phyloP scores from a whole-genome alignment of 139 green algal genomes.

The Ettlia oleoabundans region DNA sequence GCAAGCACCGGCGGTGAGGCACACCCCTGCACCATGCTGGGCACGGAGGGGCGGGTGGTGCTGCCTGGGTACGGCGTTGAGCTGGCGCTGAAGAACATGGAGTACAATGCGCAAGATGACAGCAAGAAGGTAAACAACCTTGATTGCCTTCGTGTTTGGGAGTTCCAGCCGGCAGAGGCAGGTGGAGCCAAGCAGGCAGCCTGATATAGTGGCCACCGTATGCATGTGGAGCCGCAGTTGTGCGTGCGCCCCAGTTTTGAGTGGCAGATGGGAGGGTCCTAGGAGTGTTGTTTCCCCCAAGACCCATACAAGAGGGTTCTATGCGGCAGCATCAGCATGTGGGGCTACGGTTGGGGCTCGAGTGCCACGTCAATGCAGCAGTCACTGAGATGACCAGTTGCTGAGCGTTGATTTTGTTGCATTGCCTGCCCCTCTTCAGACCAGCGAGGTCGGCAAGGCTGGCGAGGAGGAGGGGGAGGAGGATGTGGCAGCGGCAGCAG shows the following conservation, averaged over 20 bases:
- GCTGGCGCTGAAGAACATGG: constrained; percentile 97
- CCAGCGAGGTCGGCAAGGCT: constrained; percentile 1
- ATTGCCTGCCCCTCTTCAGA: not conserved
- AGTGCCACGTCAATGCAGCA: too few relatives aligned
- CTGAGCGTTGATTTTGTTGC: too few relatives aligned
- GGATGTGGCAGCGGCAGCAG: not conserved
- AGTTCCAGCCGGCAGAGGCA: not conserved
- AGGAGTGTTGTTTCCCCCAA: too few relatives aligned
- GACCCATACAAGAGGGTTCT: too few relatives aligned
- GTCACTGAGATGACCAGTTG: too few relatives aligned
- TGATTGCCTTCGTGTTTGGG: not conserved
- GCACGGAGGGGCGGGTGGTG: constrained; percentile 38
- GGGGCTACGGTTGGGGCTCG: too few relatives aligned
- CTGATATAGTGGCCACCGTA: too few relatives aligned
- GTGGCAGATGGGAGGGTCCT: too few relatives aligned
- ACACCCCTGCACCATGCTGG: constrained; percentile 42
- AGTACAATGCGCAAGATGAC: constrained; percentile 97
- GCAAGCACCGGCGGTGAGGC: not conserved
- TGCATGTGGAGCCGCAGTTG: too few relatives aligned
- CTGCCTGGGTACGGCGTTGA: constrained; percentile 92
- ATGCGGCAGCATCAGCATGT: too few relatives aligned
- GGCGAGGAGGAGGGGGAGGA: constrained; percentile 14
- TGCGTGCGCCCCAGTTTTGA: too few relatives aligned
- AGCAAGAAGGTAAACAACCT: constrained; percentile 49
- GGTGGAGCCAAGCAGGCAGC: too few relatives aligned